Evolutionary conservation across 345 rosid species (phyloP).

Genomic region (Acer negundo): DNA sequence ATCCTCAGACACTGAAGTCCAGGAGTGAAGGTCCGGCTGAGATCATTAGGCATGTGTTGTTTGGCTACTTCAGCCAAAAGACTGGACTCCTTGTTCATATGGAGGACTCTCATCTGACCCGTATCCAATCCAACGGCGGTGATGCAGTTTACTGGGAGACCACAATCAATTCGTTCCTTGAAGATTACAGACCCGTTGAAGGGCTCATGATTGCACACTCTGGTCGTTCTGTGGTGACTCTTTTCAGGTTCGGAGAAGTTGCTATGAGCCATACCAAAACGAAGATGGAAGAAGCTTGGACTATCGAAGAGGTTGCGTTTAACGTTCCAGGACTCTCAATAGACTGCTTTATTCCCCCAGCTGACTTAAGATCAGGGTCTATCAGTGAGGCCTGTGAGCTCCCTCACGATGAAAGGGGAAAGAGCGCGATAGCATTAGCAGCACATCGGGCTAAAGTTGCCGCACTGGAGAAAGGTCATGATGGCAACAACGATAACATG

Average conservation of each 20-base stretch:
- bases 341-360: slow-evolving; percentile 93
- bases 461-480: slow-evolving; percentile 58
- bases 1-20: slow-evolving; percentile 71
- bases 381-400: slow-evolving; percentile 63
- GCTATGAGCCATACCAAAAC: slow-evolving; percentile 89
- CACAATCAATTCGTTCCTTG: slow-evolving; percentile 74
- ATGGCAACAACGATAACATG: slow-evolving; percentile 33
- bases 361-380: slow-evolving; percentile 65
- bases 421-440: slow-evolving; percentile 43
- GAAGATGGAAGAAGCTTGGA: slow-evolving; percentile 97
- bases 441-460: slow-evolving; percentile 72
- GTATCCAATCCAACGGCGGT: slow-evolving; percentile 79
- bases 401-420: slow-evolving; percentile 65
- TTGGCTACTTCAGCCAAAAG: slow-evolving; percentile 90
- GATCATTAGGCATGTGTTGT: slow-evolving; percentile 81
- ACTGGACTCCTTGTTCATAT: slow-evolving; percentile 84
- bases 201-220: slow-evolving; percentile 98
- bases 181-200: slow-evolving; percentile 83
- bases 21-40: slow-evolving; percentile 93
- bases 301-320: slow-evolving; percentile 93
- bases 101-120: slow-evolving; percentile 86
- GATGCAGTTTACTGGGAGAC: slow-evolving; percentile 94
- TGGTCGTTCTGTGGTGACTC: slow-evolving; percentile 81
- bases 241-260: slow-evolving; percentile 84
- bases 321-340: slow-evolving; percentile 83